Evolutionary conservation across 371 early-diverging fungal genomes (phyloP).

Genomic region (Modicella reniformis): DNA sequence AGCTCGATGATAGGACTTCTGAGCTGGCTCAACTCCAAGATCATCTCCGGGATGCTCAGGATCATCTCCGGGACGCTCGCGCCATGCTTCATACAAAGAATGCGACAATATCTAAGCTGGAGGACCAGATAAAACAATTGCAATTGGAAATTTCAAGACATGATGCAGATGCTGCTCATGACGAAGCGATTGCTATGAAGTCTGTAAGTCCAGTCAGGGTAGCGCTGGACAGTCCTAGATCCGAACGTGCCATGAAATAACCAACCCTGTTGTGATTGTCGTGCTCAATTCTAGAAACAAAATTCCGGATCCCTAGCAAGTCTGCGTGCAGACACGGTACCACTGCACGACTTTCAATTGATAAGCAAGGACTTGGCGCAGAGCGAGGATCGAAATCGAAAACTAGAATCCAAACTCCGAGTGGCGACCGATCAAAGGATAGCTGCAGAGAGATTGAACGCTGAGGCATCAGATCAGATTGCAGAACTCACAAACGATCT

Average conservation of each 20-base stretch:
- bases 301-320: slow-evolving; percentile 11
- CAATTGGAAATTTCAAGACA: slow-evolving; percentile 15
- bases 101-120: slow-evolving; percentile 22
- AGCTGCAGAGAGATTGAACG: slow-evolving; percentile 17
- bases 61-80: slow-evolving; percentile 16
- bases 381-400: slow-evolving; percentile 34
- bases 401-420: slow-evolving; percentile 30
- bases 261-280: neutral
- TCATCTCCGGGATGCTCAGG: slow-evolving; percentile 18
- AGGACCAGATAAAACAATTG: slow-evolving; percentile 28
- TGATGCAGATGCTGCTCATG: slow-evolving; percentile 36
- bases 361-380: slow-evolving; percentile 29
- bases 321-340: slow-evolving; percentile 10
- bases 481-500: slow-evolving; percentile 30
- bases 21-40: slow-evolving; percentile 28
- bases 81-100: slow-evolving; percentile 25
- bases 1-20: slow-evolving; percentile 36
- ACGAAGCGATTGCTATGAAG: slow-evolving; percentile 42
- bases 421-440: slow-evolving; percentile 31
- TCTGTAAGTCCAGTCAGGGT: slow-evolving; percentile 9
- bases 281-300: slow-evolving; percentile 26
- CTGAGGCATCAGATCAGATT: slow-evolving; percentile 28
- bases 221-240: neutral
- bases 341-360: slow-evolving; percentile 28
- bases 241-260: neutral